Evolutionary conservation across 2,329 filamentous ascomycete species (phyloP).

Genomic region (Lecanicillium sp.): DNA sequence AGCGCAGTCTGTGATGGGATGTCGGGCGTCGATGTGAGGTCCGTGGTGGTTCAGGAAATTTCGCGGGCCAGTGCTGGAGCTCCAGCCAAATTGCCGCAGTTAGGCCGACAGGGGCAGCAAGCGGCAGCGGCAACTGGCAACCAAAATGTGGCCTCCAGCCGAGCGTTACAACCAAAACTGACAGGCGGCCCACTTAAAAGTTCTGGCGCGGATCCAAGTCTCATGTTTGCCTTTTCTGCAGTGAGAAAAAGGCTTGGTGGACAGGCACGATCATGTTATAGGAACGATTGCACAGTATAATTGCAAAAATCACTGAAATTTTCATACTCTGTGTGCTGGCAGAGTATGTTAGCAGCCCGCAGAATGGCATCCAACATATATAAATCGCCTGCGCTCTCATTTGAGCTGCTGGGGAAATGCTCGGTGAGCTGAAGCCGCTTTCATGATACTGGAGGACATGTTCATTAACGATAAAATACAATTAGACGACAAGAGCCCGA

Average conservation of each 20-base stretch:
- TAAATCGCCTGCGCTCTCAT: conserved; percentile 60
- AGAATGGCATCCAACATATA: conserved; percentile 44
- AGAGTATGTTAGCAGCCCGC: conserved; percentile 22
- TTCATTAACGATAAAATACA: neutral
- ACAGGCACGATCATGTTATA: too few species aligned
- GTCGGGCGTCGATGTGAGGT: conserved; percentile 12
- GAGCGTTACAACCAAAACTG: neutral
- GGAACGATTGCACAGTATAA: too few species aligned
- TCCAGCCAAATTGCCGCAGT: conserved; percentile 7
- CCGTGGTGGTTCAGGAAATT: conserved; percentile 18
- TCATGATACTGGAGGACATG: neutral
- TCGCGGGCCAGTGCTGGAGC: conserved; percentile 11
- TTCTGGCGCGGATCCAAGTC: too few species aligned
- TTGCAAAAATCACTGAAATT: too few species aligned
- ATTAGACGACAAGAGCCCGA: conserved; percentile 84
- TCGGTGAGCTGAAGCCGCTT: conserved; percentile 52
- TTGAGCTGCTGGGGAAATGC: conserved; percentile 70
- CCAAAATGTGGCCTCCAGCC: neutral
- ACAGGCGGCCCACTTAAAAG: conserved; percentile 7
- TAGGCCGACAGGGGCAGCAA: conserved; percentile 5
- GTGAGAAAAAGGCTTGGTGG: too few species aligned
- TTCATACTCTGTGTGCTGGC: neutral
- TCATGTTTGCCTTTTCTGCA: too few species aligned
- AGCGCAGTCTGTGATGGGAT: conserved; percentile 21
- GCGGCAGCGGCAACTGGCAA: neutral